Base-by-base conservation (phyloP, 331 rosid genomes). In the Arachis monticola region DNA sequence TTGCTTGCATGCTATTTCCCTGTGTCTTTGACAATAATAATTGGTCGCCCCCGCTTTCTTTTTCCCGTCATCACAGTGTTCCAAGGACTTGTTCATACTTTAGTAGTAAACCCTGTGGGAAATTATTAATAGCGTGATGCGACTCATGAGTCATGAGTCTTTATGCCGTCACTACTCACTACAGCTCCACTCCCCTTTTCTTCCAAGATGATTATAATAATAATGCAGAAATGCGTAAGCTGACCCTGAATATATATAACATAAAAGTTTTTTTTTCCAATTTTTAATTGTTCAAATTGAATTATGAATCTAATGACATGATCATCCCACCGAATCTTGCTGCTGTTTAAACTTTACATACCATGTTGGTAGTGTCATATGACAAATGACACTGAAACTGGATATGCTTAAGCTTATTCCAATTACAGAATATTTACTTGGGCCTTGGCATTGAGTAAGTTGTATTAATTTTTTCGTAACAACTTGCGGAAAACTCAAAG, bases 301-400 rank as follows among this genome's bases (percentile, higher is more conserved):
- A 74, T 53, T 47, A 71, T 69, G 48, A 74, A 74, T 74, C 31
- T 61, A 67, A 55, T 80, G 72, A 11, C 75, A 32, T 74, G 56
- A 40, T 53, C 7, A 68, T 32, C 45, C 70, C 67, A 69, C 68
- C 31, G 67, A 74, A 68, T 80, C 72, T 61, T 61, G 61, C 38
- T 67, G 14, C 35, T 67, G 47, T 17, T 17, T 17, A 17, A 30
- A 11, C 63, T 75, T 27, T 6, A 22, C 10, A 59, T 3, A 56
- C 10, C 10, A 59, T 3, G 44, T 48, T 10, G 10, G 27, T 10
- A 31, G 2, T 67, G 68, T 46, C 65, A 58, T 35, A 35, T 35
- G 3, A 1, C 40, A 35, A 35, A 35, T 14, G 2, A 35, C n/a
- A 2, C 32, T 60, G n/a, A 22, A 30, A 40, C 1, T 55, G 56